phyloP scores from a whole-genome alignment of 2,329 filamentous ascomycete species.

The Stenocarpella maydis region DNA sequence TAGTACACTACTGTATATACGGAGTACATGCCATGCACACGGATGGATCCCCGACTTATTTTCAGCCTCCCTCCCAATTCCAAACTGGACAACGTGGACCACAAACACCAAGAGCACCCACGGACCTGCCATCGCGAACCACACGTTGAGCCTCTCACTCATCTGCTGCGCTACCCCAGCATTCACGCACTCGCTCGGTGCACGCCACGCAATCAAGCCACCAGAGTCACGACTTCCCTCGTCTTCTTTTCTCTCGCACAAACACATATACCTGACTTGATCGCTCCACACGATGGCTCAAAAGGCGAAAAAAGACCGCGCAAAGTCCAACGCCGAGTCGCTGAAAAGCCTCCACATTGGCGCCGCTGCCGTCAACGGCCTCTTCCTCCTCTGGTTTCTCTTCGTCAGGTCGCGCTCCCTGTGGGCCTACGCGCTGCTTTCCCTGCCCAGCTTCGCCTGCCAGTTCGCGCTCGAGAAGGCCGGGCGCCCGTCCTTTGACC shows the following conservation, averaged over 20 bases:
- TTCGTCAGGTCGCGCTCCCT: conserved; percentile 71
- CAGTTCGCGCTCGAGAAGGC: conserved; percentile 87
- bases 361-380: conserved; percentile 72
- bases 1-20: too few species aligned
- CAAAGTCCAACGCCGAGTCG: conserved; percentile 78
- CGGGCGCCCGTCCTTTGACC: conserved; percentile 78
- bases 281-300: conserved; percentile 59
- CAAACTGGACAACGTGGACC: too few species aligned
- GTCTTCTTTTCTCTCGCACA: not conserved
- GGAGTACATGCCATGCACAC: conserved; percentile 2
- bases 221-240: conserved; percentile 8
- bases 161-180: not conserved
- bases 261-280: not conserved
- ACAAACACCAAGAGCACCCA: not conserved
- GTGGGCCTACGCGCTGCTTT: conserved; percentile 75
- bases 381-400: conserved; percentile 79
- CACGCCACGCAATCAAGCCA: not conserved
- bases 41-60: conserved; percentile 25
- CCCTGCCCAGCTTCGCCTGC: conserved; percentile 77
- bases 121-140: not conserved
- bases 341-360: conserved; percentile 85
- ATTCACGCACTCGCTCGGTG: not conserved
- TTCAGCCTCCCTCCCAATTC: conserved; percentile 13
- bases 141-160: not conserved
- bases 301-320: conserved; percentile 71